Evolutionary conservation across 2,329 filamentous ascomycete species (phyloP).

Genomic region (Xylaria multiplex): DNA sequence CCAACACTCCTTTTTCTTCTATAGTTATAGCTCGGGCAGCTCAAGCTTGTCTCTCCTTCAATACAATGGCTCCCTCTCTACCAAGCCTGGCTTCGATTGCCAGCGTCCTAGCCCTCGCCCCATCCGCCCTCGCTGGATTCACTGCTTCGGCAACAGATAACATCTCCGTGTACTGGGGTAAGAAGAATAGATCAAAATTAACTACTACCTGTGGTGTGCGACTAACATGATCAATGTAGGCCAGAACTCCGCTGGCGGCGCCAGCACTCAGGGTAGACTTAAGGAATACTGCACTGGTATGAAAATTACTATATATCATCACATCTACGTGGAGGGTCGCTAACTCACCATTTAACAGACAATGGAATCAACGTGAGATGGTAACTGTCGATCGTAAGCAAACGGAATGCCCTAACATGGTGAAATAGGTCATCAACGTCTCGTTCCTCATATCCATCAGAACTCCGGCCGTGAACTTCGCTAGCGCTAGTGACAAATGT

Average conservation of each 20-base stretch:
- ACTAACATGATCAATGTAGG: conserved; percentile 48
- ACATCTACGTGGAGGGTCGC: not conserved
- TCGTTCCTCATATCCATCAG: conserved; percentile 70
- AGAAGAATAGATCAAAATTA: conserved; percentile 27
- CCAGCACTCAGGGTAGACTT: conserved; percentile 63
- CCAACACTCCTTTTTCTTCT: conserved; percentile 32
- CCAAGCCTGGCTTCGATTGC: conserved; percentile 42
- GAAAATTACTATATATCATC: not conserved
- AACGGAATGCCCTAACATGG: conserved; percentile 21
- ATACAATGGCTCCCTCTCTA: conserved; percentile 42
- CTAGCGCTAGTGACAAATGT: conserved; percentile 71
- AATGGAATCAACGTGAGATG: conserved; percentile 57
- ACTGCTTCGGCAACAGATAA: conserved; percentile 60
- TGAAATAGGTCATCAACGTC: conserved; percentile 66
- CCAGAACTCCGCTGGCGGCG: conserved; percentile 69
- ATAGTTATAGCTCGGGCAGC: conserved; percentile 38
- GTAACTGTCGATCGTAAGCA: not conserved
- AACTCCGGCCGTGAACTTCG: conserved; percentile 68
- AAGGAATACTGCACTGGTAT: conserved; percentile 68
- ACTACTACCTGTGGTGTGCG: not conserved
- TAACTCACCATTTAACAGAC: conserved; percentile 47
- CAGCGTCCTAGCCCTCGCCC: conserved; percentile 43
- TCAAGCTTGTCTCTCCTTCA: conserved; percentile 36
- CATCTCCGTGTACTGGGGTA: conserved; percentile 75
- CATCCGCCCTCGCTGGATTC: conserved; percentile 55